Percentiles rank a stretch among this genome's conserved stretches.
These are phyloP conservation scores for peach (Prunus persica) DNA, from an alignment of 306 rosid genomes.

Conservation along the genomic window Prunus_persica_NCBIv2 NC_034013.1:15987501-15988000, in stretches of 20 bases:
- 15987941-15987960: background rate
- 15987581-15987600: background rate
- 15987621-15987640: background rate
- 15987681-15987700: background rate
- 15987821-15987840: no score
- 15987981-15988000: background rate
- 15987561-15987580: conserved; percentile 4
- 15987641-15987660: conserved; percentile 23
- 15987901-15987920: background rate
- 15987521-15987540: background rate
- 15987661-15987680: background rate
- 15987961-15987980: background rate
- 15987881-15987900: background rate
- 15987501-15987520: conserved; percentile 9
- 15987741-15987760: background rate
- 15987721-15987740: conserved; percentile 13
- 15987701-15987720: conserved; percentile 5
- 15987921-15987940: background rate
- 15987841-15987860: background rate
- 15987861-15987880: background rate
- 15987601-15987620: background rate
- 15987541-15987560: conserved; percentile 14
- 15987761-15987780: background rate
- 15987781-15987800: background rate
- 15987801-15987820: background rate